Conservation (phyloP, 257 asterid species). For the Eucommia ulmoides region DNA sequence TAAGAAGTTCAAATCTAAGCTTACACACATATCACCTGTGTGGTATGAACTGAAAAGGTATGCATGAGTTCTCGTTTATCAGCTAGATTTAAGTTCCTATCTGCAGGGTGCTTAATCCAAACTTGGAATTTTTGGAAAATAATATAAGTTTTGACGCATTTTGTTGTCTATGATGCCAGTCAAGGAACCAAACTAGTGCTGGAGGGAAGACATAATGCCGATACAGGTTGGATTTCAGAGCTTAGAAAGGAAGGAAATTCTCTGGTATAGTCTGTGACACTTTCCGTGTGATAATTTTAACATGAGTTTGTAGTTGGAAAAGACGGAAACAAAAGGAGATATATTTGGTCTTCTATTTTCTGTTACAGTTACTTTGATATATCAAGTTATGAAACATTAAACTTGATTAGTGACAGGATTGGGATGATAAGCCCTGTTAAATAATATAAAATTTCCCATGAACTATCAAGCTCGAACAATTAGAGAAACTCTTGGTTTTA, state of each 20-base stretch:
- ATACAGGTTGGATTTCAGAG: slow-evolving; percentile 69
- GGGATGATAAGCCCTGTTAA: neutral
- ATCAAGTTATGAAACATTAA: neutral
- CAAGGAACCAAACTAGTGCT: slow-evolving; percentile 55
- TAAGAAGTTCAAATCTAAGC: slow-evolving; percentile 64
- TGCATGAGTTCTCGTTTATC: neutral
- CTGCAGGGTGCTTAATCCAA: neutral
- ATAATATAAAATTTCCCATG: neutral
- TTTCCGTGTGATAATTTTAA: too few species aligned
- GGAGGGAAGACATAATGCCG: slow-evolving; percentile 93
- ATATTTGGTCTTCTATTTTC: too few species aligned
- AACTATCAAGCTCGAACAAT: too few species aligned
- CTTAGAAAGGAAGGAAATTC: slow-evolving; percentile 45
- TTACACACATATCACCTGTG: slow-evolving; percentile 86
- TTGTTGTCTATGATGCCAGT: slow-evolving; percentile 15
- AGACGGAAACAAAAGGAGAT: too few species aligned
- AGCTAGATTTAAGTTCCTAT: neutral
- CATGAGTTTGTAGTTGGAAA: too few species aligned
- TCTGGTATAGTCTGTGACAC: slow-evolving; percentile 31
- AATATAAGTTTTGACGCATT: neutral
- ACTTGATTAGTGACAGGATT: neutral
- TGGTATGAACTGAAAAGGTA: slow-evolving; percentile 95
- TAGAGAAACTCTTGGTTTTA: too few species aligned
- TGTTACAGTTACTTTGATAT: neutral
- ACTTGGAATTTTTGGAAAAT: neutral